Conservation (phyloP, 192 early-diverging fungal genomes). For the Backusella australiensis region DNA sequence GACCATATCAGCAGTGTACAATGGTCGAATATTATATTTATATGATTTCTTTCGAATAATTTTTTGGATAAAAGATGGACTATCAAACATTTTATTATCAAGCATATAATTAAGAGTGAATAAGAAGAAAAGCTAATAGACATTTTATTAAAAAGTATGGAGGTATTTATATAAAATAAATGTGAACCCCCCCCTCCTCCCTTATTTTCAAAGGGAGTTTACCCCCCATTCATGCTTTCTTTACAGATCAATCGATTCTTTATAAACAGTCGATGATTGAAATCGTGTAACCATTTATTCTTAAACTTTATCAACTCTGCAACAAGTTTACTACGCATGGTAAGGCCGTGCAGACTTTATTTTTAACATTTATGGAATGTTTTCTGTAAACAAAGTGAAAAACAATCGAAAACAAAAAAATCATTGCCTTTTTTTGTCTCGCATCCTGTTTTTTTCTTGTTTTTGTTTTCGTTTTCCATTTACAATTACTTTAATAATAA, state of each 20-base stretch:
- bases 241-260: not conserved
- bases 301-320: slow-evolving; percentile 7
- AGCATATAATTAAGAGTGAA: not conserved
- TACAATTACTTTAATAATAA: not conserved
- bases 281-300: not conserved
- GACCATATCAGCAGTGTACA: slow-evolving; percentile 2
- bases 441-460: not conserved
- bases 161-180: not conserved
- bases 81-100: slow-evolving; percentile 11
- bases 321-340: slow-evolving; percentile 9
- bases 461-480: not conserved
- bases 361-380: slow-evolving; percentile 12
- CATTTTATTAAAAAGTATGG: not conserved
- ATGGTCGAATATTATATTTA: not conserved
- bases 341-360: slow-evolving; percentile 15
- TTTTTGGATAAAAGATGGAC: slow-evolving; percentile 15
- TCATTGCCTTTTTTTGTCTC: not conserved
- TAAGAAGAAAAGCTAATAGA: not conserved
- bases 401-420: slow-evolving; percentile 2
- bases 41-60: slow-evolving; percentile 7
- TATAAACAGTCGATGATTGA: not conserved
- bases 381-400: slow-evolving; percentile 6
- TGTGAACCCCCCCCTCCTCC: not conserved
- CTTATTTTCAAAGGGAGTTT: not conserved
- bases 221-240: not conserved